Evolutionary conservation across 169 alveolate genomes (phyloP).

Genomic region (Babesia gibsoni): DNA sequence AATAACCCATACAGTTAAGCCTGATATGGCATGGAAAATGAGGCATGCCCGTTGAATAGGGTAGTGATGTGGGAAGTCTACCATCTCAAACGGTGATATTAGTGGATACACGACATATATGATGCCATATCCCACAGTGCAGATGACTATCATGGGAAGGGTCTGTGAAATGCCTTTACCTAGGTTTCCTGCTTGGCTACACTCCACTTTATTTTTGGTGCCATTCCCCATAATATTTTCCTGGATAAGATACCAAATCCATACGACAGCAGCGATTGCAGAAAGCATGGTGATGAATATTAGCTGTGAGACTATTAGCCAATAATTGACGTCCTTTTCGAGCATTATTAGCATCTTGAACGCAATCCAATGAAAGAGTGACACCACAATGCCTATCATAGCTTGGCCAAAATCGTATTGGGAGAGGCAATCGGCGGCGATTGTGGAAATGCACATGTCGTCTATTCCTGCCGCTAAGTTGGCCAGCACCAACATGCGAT

Average conservation of each 20-base stretch:
- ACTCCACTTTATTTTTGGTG: not conserved
- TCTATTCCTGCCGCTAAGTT: constrained; percentile 12
- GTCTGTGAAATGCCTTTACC: not conserved
- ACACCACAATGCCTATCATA: not conserved
- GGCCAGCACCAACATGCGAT: constrained; percentile 9
- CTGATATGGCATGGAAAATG: not conserved
- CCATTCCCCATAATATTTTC: not conserved
- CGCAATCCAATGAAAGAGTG: not conserved
- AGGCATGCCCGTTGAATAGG: constrained; percentile 14
- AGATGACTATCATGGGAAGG: not conserved
- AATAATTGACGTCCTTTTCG: constrained; percentile 5
- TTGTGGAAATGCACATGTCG: constrained; percentile 7
- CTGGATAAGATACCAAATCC: not conserved
- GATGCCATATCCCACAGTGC: constrained; percentile 16
- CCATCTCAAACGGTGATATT: constrained; percentile 36
- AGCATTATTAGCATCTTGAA: not conserved
- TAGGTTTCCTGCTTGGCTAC: not conserved
- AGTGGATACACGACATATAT: constrained; percentile 28
- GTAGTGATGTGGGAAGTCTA: not conserved
- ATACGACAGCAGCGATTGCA: not conserved
- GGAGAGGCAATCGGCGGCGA: not conserved
- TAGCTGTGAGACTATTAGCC: constrained; percentile 2
- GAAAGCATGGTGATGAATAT: not conserved
- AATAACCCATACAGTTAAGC: not conserved
- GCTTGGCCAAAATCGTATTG: constrained; percentile 14